These are phyloP conservation scores for Tetratostichococcus sp. DNA, from an alignment of 139 green algal species.

Conservation along the genomic window DNA sequence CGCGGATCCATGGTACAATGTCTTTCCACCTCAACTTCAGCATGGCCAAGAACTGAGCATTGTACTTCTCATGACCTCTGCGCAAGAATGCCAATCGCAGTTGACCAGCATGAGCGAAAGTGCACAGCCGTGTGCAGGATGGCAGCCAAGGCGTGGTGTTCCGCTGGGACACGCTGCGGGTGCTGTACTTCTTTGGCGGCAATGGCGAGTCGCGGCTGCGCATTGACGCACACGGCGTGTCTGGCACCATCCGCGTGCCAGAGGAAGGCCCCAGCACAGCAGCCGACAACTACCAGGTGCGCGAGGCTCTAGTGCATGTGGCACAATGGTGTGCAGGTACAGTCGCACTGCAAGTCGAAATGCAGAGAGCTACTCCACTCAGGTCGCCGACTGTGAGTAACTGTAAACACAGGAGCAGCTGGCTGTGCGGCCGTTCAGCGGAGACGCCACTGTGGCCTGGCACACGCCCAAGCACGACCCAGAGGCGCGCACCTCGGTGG, in stretches of 20 bases:
- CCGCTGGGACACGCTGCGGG: conserved; percentile 25
- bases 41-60: too few relatives aligned
- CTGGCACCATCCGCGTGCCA: conserved; percentile 1
- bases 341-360: too few relatives aligned
- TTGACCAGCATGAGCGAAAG: too few relatives aligned
- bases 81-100: too few relatives aligned
- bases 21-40: too few relatives aligned
- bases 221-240: conserved; percentile 26
- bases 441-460: conserved; percentile 10
- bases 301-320: too few relatives aligned
- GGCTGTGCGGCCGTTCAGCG: conserved; percentile 13
- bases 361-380: too few relatives aligned
- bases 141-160: conserved; percentile 14
- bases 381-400: too few relatives aligned
- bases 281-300: not conserved
- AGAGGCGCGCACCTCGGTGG: not conserved
- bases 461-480: conserved; percentile 7
- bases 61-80: too few relatives aligned
- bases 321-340: too few relatives aligned
- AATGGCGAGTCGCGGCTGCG: conserved; percentile 30
- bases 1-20: not conserved
- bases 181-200: conserved; percentile 48
- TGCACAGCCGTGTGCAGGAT: too few relatives aligned
- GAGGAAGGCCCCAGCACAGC: not conserved
- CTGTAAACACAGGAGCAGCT: conserved; percentile 12